These are phyloP conservation scores for Trichomonas gallinae DNA, from an alignment of 208 protist species.

Conservation along the genomic window DNA sequence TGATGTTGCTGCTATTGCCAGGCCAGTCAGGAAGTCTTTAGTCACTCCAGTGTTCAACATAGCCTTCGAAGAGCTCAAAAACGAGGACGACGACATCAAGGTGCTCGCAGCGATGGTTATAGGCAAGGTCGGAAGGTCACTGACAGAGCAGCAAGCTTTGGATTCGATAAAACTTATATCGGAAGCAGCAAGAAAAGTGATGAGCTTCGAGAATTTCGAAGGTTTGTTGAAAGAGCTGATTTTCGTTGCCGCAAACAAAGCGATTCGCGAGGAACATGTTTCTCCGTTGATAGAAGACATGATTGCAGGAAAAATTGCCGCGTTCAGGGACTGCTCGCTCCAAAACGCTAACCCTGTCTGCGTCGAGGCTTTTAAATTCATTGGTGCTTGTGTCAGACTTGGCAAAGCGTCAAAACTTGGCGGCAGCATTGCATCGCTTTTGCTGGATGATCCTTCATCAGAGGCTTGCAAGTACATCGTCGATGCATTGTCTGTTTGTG, in stretches of 20 bases:
- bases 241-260: background rate
- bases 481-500: background rate
- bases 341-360: background rate
- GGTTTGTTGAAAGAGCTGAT: background rate
- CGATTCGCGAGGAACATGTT: background rate
- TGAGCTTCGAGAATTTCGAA: background rate
- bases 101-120: background rate
- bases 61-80: background rate
- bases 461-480: background rate
- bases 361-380: background rate
- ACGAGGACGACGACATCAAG: background rate
- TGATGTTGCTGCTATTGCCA: background rate
- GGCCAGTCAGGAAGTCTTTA: background rate
- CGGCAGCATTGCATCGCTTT: background rate
- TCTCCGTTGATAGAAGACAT: background rate
- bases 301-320: background rate
- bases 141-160: background rate
- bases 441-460: background rate
- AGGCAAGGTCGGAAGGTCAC: background rate
- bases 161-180: background rate
- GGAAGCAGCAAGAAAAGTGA: background rate
- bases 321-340: background rate
- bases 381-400: background rate
- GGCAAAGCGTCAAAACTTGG: background rate
- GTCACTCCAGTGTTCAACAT: background rate